Evolutionary conservation across 805 yeast species (phyloP).

Genomic region (Danielozyma ontarioensis): DNA sequence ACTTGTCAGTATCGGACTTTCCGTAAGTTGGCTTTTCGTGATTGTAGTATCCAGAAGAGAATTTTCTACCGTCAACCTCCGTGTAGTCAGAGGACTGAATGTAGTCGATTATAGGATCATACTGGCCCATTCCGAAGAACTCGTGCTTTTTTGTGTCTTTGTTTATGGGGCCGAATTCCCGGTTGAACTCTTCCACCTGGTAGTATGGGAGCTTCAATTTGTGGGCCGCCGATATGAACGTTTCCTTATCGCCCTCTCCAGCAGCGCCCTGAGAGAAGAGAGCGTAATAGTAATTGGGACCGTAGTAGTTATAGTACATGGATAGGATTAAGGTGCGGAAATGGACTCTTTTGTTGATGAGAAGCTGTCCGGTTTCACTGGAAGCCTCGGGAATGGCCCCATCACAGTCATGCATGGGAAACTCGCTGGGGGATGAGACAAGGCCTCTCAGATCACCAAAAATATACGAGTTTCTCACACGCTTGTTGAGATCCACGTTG

Average conservation of each 20-base stretch:
- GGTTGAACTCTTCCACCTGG: conserved; percentile 30
- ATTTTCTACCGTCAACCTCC: conserved; percentile 5
- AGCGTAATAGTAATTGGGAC: conserved; percentile 33
- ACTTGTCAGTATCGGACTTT: conserved; percentile 13
- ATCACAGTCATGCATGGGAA: conserved; percentile 22
- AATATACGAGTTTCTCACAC: conserved; percentile 23
- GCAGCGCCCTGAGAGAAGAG: conserved; percentile 38
- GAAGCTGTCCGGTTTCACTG: conserved; percentile 35
- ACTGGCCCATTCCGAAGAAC: conserved; percentile 33
- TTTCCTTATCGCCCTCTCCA: conserved; percentile 41
- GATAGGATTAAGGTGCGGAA: conserved; percentile 26
- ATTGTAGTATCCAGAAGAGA: no score
- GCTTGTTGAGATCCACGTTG: conserved; percentile 10
- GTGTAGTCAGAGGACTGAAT: conserved; percentile 10
- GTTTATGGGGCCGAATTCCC: conserved; percentile 33
- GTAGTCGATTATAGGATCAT: conserved; percentile 30
- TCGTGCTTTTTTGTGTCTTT: conserved; percentile 17
- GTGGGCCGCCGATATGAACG: conserved; percentile 39
- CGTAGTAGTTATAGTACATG: conserved; percentile 34
- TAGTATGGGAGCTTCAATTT: conserved; percentile 31
- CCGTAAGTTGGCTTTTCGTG: conserved; percentile 16
- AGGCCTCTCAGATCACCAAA: conserved; percentile 21
- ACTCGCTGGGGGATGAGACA: conserved; percentile 5
- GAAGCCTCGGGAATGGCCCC: conserved; percentile 34
- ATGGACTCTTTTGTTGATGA: conserved; percentile 30